Percentiles rank a stretch among this genome's conserved stretches.
These are phyloP conservation scores for Colletotrichum ledebouriae DNA, from an alignment of 2,329 filamentous ascomycete species.

Conservation along the genomic window DNA sequence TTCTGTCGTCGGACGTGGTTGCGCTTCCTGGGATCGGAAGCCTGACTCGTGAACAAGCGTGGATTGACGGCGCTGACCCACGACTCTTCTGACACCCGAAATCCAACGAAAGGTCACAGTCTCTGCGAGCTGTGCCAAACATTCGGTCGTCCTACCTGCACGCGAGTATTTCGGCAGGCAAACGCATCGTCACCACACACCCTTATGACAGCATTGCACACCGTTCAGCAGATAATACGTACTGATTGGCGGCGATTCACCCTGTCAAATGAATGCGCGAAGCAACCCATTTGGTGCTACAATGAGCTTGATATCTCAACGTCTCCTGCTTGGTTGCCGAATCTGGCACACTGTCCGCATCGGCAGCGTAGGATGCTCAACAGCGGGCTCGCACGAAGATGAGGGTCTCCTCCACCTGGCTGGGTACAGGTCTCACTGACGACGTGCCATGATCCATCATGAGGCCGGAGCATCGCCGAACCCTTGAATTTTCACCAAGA, in stretches of 20 bases:
- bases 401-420: slow-evolving; percentile 26
- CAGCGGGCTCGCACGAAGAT: slow-evolving; percentile 9
- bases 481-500: slow-evolving; percentile 4
- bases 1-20: slow-evolving; percentile 7
- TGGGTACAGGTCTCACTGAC: slow-evolving; percentile 33
- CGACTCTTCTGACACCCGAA: slow-evolving; percentile 31
- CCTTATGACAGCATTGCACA: slow-evolving; percentile 39
- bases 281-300: neutral
- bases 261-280: slow-evolving; percentile 4
- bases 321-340: slow-evolving; percentile 6
- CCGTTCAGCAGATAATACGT: slow-evolving; percentile 2
- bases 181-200: slow-evolving; percentile 36
- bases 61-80: slow-evolving; percentile 10
- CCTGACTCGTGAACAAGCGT: slow-evolving; percentile 34
- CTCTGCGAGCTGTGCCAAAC: slow-evolving; percentile 24
- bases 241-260: slow-evolving; percentile 9
- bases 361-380: slow-evolving; percentile 17
- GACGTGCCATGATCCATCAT: slow-evolving; percentile 32
- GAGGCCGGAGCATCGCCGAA: slow-evolving; percentile 40
- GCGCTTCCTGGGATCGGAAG: slow-evolving; percentile 8
- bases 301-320: neutral
- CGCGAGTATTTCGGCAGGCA: slow-evolving; percentile 29
- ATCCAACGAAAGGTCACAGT: slow-evolving; percentile 23
- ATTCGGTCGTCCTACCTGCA: slow-evolving; percentile 40
- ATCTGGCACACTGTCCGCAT: slow-evolving; percentile 15